A percentile compares a stretch with the other conserved stretches of the same genome.
phyloP scores from a whole-genome alignment of 78 protist species.

The Capsaspora owczarzaki region DNA sequence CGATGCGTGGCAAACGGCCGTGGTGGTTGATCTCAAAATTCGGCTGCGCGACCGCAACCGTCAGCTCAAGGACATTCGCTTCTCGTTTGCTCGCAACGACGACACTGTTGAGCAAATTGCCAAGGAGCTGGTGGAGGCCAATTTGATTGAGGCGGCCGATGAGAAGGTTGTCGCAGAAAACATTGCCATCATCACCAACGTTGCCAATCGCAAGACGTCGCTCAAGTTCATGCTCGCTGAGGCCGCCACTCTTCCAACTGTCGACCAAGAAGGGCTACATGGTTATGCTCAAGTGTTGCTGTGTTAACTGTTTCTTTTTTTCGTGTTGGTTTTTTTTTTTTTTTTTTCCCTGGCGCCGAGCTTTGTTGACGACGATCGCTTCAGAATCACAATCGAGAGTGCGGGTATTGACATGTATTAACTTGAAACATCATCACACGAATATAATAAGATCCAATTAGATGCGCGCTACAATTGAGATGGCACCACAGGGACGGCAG shows the following conservation, averaged over 20 bases:
- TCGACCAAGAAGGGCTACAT: neutral
- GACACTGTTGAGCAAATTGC: conserved; percentile 21
- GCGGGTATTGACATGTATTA: too few relatives aligned
- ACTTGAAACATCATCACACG: too few relatives aligned
- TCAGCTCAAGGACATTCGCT: conserved; percentile 22
- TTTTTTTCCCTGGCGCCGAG: too few relatives aligned
- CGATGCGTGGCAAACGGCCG: neutral
- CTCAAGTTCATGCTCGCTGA: neutral
- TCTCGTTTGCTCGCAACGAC: neutral
- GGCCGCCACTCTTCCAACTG: too few relatives aligned
- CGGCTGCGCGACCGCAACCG: conserved; percentile 11
- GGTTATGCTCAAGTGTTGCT: neutral
- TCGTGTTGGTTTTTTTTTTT: too few relatives aligned
- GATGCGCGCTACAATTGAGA: too few relatives aligned
- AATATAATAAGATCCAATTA: too few relatives aligned
- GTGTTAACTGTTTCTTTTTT: too few relatives aligned
- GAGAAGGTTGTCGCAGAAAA: neutral
- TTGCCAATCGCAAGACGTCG: neutral
- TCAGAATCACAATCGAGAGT: too few relatives aligned
- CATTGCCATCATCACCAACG: neutral
- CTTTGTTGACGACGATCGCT: too few relatives aligned
- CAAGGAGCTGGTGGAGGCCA: conserved; percentile 22
- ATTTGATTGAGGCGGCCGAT: conserved; percentile 9
- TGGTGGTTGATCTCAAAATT: neutral
- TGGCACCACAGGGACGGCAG: too few relatives aligned